These are phyloP conservation scores for Tripterygium wilfordii DNA, from an alignment of 177 flowering plant species.

Conservation along the genomic window DNA sequence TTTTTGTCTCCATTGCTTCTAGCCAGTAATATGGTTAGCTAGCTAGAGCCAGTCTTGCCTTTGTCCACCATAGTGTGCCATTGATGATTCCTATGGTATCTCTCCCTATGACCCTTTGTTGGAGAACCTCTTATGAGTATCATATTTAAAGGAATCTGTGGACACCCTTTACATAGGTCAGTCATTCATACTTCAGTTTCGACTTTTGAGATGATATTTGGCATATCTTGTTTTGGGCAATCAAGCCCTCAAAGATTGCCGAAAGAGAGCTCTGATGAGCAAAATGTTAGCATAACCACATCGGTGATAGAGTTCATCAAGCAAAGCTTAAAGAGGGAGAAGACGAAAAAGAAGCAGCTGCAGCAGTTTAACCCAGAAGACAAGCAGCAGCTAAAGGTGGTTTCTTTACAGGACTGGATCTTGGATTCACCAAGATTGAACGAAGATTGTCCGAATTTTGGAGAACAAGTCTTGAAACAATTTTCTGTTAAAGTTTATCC, in stretches of 20 bases:
- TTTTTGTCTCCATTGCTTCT: too few relatives aligned
- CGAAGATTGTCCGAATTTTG: not conserved
- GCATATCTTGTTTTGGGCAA: not conserved
- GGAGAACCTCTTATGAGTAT: too few relatives aligned
- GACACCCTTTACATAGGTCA: too few relatives aligned
- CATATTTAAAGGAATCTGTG: too few relatives aligned
- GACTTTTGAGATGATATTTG: too few relatives aligned
- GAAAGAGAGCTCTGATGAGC: not conserved
- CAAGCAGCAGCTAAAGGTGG: not conserved
- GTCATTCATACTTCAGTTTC: too few relatives aligned
- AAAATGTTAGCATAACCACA: not conserved
- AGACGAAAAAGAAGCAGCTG: constrained; percentile 4
- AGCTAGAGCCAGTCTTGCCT: too few relatives aligned
- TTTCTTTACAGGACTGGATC: constrained; percentile 27
- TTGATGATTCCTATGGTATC: too few relatives aligned
- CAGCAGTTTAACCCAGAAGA: constrained; percentile 3
- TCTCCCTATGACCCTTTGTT: too few relatives aligned
- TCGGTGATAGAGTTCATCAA: not conserved
- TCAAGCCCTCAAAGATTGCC: constrained; percentile 5
- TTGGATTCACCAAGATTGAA: constrained; percentile 15
- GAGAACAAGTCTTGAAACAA: constrained; percentile 13
- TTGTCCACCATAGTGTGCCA: too few relatives aligned
- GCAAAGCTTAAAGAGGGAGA: not conserved
- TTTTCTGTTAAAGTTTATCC: constrained; percentile 12
- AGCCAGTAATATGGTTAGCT: too few relatives aligned